Base-by-base conservation (phyloP, 2,329 filamentous ascomycete species). In the Rutstroemia sp. region DNA sequence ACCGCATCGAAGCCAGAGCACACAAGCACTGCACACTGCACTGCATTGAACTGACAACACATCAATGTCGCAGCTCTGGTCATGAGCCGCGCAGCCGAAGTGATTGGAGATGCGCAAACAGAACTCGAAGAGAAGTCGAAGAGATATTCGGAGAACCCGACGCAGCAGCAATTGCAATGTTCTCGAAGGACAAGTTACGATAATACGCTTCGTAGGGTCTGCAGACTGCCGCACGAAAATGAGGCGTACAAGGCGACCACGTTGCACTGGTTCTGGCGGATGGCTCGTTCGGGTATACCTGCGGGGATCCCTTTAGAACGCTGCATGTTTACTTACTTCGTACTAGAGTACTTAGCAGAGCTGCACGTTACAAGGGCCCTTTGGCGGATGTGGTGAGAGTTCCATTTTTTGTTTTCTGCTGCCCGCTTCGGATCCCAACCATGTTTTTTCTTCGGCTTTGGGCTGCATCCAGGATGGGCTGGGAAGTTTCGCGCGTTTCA, bases 161-260 rank as follows among this genome's bases (percentile, higher is more conserved):
- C 6, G 25, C 38, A 53, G 21, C 9, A 12, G 4, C 30, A 34
- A 4, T 34, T 34, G 30, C 30, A 34, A 12, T 34, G 30, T 34
- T 34, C 30, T 34, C 30, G 30, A 34, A 34, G 30, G 30, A 34
- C 9, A 34, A 12, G 30, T 12, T 14, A 19, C 18, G 41, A 44
- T 18, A 44, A 44, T 44, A 23, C 23, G 23, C 23, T 23, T 23
- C 23, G 23, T 23, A 5, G 16, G 9, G 21, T 44, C 21, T 19
- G 41, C 41, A 44, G 23, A 23, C 23, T 23, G 9, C 18, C 12
- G 5, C 16, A 44, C 21, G 21, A 47, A 47, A 49, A 53, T 60
- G 58, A 66, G 59, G 64, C 61, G 61, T 60, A 60, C 55, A 61
- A 62, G 65, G 67, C 66, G 62, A 64, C 62, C 67, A 69, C 65